These are phyloP conservation scores for Pelargonium cotyledonis DNA, from an alignment of 441 rosid genomes.

Conservation along the genomic window DNA sequence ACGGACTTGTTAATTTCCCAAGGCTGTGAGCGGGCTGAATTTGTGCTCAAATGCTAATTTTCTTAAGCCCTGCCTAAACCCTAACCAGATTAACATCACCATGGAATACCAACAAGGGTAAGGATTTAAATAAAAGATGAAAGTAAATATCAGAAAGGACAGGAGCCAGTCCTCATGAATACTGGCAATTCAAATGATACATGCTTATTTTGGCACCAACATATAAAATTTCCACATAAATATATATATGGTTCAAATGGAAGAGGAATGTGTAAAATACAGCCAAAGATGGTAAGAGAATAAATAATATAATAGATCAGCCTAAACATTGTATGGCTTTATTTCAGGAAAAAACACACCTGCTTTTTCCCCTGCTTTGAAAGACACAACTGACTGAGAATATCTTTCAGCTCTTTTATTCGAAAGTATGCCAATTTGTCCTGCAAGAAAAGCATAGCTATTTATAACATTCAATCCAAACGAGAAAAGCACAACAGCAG, in stretches of 20 bases:
- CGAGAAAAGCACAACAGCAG: not conserved
- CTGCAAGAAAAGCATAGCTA: constrained; percentile 33
- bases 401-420: constrained; percentile 95
- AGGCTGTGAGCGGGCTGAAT: no score
- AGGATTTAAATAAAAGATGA: not conserved
- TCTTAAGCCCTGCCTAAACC: not conserved
- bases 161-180: not conserved
- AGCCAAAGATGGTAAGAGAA: constrained; percentile 3
- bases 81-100: not conserved
- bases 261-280: constrained; percentile 3
- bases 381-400: constrained; percentile 69
- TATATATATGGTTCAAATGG: constrained; percentile 8
- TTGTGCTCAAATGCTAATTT: no score
- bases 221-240: not conserved
- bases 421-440: constrained; percentile 77
- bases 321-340: constrained; percentile 2
- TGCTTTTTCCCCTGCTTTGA: constrained; percentile 98
- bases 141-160: not conserved
- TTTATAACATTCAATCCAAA: not conserved
- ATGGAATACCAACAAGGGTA: not conserved
- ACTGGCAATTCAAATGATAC: not conserved
- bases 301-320: not conserved
- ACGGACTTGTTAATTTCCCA: no score
- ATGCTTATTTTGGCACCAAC: no score
- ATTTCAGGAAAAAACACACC: constrained; percentile 33